Evolutionary conservation across 2,329 filamentous ascomycete genomes (phyloP).

Genomic region (Paramyrothecium roridum): DNA sequence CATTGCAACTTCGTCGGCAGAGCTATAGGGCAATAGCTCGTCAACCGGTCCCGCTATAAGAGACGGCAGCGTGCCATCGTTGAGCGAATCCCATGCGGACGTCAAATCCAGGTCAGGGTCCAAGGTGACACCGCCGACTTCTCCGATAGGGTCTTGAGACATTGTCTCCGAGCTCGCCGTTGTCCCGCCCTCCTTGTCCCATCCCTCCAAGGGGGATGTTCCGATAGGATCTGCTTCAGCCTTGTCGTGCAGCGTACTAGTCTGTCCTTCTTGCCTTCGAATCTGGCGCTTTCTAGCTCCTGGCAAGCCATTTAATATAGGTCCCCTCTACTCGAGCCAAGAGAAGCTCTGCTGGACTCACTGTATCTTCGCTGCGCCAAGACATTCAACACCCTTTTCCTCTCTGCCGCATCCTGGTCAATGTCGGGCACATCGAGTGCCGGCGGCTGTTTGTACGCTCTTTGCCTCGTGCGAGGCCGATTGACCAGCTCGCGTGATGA

Average conservation of each 20-base stretch:
- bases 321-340: neutral
- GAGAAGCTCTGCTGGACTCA: constrained; percentile 15
- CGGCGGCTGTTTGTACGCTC: constrained; percentile 35
- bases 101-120: constrained; percentile 3
- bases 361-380: constrained; percentile 53
- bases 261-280: constrained; percentile 6
- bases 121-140: constrained; percentile 15
- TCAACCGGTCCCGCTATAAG: neutral
- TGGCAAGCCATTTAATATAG: constrained; percentile 9
- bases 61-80: constrained; percentile 12
- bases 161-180: neutral
- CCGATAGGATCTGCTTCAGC: too few relatives aligned
- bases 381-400: constrained; percentile 52
- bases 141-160: constrained; percentile 8
- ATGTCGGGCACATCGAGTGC: constrained; percentile 43
- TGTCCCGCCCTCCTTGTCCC: neutral
- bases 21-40: neutral
- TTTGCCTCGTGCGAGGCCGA: constrained; percentile 33
- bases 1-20: neutral
- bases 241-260: too few relatives aligned
- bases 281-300: constrained; percentile 28
- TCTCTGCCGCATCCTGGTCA: constrained; percentile 47
- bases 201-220: too few relatives aligned
- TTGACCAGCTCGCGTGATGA: constrained; percentile 3
- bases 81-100: constrained; percentile 15